Evolutionary conservation across 2,329 filamentous ascomycete genomes (phyloP).

Genomic region (Fusarium sp.): DNA sequence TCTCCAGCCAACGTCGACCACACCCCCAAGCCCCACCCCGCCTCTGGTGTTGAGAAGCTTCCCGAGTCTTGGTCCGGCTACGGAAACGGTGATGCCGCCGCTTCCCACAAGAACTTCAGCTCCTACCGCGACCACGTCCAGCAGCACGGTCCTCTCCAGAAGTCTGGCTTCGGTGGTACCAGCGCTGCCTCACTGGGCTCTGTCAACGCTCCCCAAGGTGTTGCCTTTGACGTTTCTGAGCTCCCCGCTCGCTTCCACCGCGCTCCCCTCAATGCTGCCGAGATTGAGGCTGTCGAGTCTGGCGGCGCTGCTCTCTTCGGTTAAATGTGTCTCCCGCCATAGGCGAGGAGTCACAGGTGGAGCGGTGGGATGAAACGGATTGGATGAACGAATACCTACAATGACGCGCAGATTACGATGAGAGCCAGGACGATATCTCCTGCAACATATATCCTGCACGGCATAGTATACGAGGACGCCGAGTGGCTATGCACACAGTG

Average conservation of each 20-base stretch:
- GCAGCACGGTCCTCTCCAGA: slow-evolving; percentile 80
- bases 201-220: slow-evolving; percentile 76
- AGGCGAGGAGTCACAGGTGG: slow-evolving; percentile 40
- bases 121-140: slow-evolving; percentile 82
- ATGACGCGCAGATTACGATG: slow-evolving; percentile 31
- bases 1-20: slow-evolving; percentile 77
- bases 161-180: slow-evolving; percentile 69
- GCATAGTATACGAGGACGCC: slow-evolving; percentile 39
- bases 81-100: slow-evolving; percentile 50
- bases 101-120: slow-evolving; percentile 74
- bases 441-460: slow-evolving; percentile 35
- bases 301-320: slow-evolving; percentile 78
- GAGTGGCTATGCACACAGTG: slow-evolving; percentile 29
- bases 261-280: slow-evolving; percentile 76
- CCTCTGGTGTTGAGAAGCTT: slow-evolving; percentile 73
- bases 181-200: slow-evolving; percentile 79
- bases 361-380: slow-evolving; percentile 36
- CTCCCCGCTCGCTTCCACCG: slow-evolving; percentile 87
- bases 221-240: slow-evolving; percentile 90
- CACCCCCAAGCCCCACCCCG: slow-evolving; percentile 78
- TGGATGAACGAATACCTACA: slow-evolving; percentile 39
- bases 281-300: slow-evolving; percentile 97
- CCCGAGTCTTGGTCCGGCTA: slow-evolving; percentile 64
- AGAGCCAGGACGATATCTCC: slow-evolving; percentile 29
- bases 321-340: slow-evolving; percentile 48